Conservation (phyloP, 1,139 yeast genomes). For the Pichia sp. region DNA sequence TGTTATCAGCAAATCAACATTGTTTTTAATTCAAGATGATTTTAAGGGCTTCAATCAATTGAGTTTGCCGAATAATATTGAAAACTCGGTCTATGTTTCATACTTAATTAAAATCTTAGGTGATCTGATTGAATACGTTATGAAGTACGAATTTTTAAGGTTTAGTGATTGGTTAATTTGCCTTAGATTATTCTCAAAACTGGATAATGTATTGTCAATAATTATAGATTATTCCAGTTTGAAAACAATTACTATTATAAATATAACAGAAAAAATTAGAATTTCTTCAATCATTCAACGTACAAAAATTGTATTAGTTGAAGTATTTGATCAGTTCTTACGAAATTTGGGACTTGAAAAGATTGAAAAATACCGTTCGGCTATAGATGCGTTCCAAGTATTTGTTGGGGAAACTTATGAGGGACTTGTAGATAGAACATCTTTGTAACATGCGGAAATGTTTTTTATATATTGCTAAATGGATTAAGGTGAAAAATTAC, state of each 20-base stretch:
- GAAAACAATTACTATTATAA: slow-evolving; percentile 12
- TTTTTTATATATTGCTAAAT: not conserved
- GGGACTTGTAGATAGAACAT: slow-evolving; percentile 30
- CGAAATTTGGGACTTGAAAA: slow-evolving; percentile 6
- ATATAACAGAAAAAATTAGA: slow-evolving; percentile 29
- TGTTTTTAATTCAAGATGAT: not conserved
- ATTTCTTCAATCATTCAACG: slow-evolving; percentile 27
- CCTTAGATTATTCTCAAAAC: slow-evolving; percentile 20
- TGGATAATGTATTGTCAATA: slow-evolving; percentile 27
- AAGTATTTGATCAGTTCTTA: slow-evolving; percentile 23
- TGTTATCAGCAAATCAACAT: not conserved
- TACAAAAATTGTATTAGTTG: slow-evolving; percentile 24
- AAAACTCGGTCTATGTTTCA: slow-evolving; percentile 44
- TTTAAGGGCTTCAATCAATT: not conserved
- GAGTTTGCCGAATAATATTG: slow-evolving; percentile 9
- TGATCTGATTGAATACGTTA: slow-evolving; percentile 57
- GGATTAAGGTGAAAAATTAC: not conserved
- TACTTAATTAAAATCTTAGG: slow-evolving; percentile 58
- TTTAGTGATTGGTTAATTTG: slow-evolving; percentile 21
- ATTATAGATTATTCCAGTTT: slow-evolving; percentile 23
- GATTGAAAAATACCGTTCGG: slow-evolving; percentile 5
- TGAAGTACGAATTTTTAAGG: slow-evolving; percentile 35
- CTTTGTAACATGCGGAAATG: slow-evolving; percentile 15
- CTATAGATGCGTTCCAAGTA: slow-evolving; percentile 18
- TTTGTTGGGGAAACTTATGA: slow-evolving; percentile 30